Evolutionary conservation across 306 rosid genomes (phyloP).

Genomic region (Benincasa hispida): DNA sequence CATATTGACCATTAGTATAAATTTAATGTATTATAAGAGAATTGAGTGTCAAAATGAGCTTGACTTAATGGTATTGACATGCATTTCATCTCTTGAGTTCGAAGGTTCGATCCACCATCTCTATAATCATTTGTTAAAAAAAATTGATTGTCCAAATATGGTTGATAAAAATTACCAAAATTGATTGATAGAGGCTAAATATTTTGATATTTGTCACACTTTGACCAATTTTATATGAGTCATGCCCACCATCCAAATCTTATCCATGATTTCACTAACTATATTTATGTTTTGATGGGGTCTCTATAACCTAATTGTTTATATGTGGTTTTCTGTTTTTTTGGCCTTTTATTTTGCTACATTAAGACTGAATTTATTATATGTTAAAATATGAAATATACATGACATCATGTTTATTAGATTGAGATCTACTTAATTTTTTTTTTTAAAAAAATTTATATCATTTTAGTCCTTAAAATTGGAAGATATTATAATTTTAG

Average conservation of each 20-base stretch:
- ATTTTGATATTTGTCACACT: background rate
- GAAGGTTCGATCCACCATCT: too few relatives aligned
- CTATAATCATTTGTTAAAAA: too few relatives aligned
- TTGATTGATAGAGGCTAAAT: background rate
- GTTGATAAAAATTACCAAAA: too few relatives aligned
- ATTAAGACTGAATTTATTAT: background rate
- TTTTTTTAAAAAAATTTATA: background rate
- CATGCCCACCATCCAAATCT: constrained; percentile 19
- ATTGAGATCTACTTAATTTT: background rate
- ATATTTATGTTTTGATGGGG: constrained; percentile 16
- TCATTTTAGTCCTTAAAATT: background rate
- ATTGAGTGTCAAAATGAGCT: background rate
- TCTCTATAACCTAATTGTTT: constrained; percentile 1
- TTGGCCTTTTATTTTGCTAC: background rate
- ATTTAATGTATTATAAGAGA: background rate
- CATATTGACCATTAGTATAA: background rate
- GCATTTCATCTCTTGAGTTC: too few relatives aligned
- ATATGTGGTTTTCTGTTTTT: background rate
- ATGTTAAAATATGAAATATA: background rate
- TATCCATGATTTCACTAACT: constrained; percentile 11
- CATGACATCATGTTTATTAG: background rate
- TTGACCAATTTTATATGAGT: constrained; percentile 16
- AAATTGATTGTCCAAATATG: too few relatives aligned
- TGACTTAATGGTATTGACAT: too few relatives aligned
- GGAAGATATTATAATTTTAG: background rate